phyloP scores from a whole-genome alignment of 2,329 filamentous ascomycete species.

The Hymenoscyphus scutula region DNA sequence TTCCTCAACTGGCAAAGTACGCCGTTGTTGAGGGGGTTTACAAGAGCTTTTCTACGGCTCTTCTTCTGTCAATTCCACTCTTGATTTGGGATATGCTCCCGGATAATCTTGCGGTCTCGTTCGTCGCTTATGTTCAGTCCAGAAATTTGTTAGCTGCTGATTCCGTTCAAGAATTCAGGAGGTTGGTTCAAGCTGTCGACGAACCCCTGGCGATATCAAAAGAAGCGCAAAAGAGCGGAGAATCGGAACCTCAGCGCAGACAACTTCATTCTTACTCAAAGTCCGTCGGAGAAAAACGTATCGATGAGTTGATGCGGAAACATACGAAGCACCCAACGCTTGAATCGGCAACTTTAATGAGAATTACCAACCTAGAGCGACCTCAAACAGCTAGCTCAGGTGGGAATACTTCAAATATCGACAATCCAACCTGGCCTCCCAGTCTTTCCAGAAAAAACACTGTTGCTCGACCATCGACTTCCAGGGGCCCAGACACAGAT shows the following conservation, averaged over 20 bases:
- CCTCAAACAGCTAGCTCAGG: slow-evolving; percentile 5
- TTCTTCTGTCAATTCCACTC: slow-evolving; percentile 57
- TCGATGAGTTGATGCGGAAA: slow-evolving; percentile 7
- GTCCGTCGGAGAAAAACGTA: neutral
- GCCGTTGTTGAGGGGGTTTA: slow-evolving; percentile 61
- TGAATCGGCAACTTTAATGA: slow-evolving; percentile 10
- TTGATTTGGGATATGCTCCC: slow-evolving; percentile 60
- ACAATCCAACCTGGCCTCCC: neutral
- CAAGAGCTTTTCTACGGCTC: slow-evolving; percentile 58
- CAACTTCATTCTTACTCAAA: slow-evolving; percentile 8
- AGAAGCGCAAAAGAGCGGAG: neutral
- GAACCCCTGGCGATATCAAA: neutral
- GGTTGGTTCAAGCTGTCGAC: neutral
- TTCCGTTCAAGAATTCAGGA: slow-evolving; percentile 10
- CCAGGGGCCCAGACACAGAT: slow-evolving; percentile 5
- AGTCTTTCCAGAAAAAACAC: neutral
- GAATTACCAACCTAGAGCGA: slow-evolving; percentile 8
- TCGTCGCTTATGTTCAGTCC: slow-evolving; percentile 58
- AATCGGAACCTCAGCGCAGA: neutral
- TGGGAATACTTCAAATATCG: too few species aligned
- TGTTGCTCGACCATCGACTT: slow-evolving; percentile 1
- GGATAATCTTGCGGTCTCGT: slow-evolving; percentile 55
- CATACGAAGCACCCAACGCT: slow-evolving; percentile 6
- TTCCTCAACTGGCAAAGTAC: slow-evolving; percentile 57
- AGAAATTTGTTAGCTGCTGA: slow-evolving; percentile 13